Base-by-base conservation (phyloP, 306 rosid species). In the Rosa chinensis region DNA sequence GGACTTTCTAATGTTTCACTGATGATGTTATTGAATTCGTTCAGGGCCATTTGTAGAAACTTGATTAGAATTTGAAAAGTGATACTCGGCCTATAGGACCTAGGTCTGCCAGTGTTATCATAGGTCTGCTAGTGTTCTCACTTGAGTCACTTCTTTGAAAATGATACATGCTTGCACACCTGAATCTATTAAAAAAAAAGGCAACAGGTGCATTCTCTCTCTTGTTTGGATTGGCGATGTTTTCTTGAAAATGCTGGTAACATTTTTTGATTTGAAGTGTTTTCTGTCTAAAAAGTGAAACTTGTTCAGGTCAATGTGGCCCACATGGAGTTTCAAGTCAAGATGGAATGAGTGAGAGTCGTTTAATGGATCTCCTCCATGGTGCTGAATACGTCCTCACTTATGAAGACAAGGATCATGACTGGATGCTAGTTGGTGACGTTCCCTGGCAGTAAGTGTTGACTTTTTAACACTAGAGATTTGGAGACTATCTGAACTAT, bases 401-500 rank as follows among this genome's bases (percentile, higher is more conserved):
- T 56, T 95, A 90, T 84, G 99, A 95, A 88, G 99, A 95, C 81
- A 92, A 91, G 77, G 99, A 95, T 82, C 92, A 90, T 16, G 99
- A 95, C 72, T 95, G 99, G 99, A 92, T 95, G 99, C 87, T 95
- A 20, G 98, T 94, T 86, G 98, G 98, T 67, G 98, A 94, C 83
- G 98, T 90, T 66, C 97, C 98, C 40, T 94, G 99, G 99, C 87
- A 86, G 99, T 94, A 90, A 92, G 99, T 85, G 50, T 25, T 58
- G 73, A 61, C 5, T 67, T 69, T 45, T 69, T 77, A 53, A 49
- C 25, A 17, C 59, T 18, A 39, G 42, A 52, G 37, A 58, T 68
- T 35, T 67, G 63, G 23, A 25, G 21, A 67, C 59, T n/a, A 56
- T 68, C 28, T 45, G 28, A 53, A 42, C 17, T 13, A 21, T 47